Base-by-base conservation (phyloP, 768 basidiomycete species). In the Hypholoma sublateritium region DNA sequence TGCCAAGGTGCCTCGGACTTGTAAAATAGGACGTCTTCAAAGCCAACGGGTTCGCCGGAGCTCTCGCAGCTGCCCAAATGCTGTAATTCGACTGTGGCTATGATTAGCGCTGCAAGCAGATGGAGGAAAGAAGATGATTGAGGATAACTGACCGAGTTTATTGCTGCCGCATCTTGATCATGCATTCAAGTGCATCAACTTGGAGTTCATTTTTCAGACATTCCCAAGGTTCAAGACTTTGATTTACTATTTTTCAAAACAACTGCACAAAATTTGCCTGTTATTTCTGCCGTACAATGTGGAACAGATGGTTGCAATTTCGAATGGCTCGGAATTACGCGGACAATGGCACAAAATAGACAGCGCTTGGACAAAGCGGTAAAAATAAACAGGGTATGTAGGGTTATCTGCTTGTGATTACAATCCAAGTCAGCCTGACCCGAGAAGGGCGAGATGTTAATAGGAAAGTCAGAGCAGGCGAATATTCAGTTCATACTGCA, bases 101-200 rank as follows among this genome's bases (percentile, higher is more conserved):
- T 44, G 53, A 45, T 53, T 45, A 53, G 53, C 53, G 28, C 53
- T 37, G 47, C 28, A 17, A 36, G 54, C 24, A 55, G 54, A n/a
- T 55, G 36, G 45, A 42, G 47, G 54, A 49, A 11, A 48, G 54
- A 48, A 49, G 54, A 25, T 48, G 54, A 28, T 37, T 44, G 42
- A 14, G 42, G 43, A 45, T 51, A 53, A 11, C 43, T 35, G 51
- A 42, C 51, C 28, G 53, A 53, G 42, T 46, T 46, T 53, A 53
- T 53, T 53, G 53, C 45, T 53, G 34, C 42, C 43, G 42, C 53
- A 53, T 53, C 43, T 44, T 53, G 28, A 53, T 53, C 53, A 45
- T 32, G 28, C 28, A 32, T 53, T 42, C 51, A 42, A 53, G 51
- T 22, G n/a, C 51, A 53, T 47, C 46, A 47, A 47, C 24, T 14